phyloP scores from a whole-genome alignment of 139 green algal species.

The Chlorella sp. region DNA sequence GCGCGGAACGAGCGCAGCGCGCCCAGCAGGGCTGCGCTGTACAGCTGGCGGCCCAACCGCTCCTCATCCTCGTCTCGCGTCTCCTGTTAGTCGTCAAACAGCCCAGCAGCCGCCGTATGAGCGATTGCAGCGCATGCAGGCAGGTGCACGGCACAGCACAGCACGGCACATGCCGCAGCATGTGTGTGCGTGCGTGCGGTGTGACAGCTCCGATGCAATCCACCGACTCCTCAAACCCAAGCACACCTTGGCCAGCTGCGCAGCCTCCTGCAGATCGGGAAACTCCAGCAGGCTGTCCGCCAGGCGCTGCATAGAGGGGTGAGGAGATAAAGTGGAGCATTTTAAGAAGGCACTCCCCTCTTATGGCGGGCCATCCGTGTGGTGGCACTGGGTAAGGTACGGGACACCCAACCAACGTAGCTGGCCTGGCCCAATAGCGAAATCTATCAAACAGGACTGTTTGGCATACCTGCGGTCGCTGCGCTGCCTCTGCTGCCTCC shows the following conservation, averaged over 20 bases:
- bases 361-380: too few species aligned
- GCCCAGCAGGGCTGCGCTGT: neutral
- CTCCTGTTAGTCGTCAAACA: neutral
- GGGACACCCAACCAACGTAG: too few species aligned
- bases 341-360: too few species aligned
- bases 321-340: neutral
- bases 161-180: too few species aligned
- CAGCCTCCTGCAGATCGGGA: conserved; percentile 16
- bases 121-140: too few species aligned
- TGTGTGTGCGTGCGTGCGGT: too few species aligned
- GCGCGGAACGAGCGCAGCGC: conserved; percentile 22
- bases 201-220: too few species aligned
- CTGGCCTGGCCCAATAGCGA: too few species aligned
- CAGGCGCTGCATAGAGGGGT: neutral
- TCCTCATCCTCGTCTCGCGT: conserved; percentile 9
- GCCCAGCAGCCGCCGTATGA: too few species aligned
- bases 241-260: neutral
- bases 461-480: neutral
- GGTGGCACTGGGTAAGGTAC: too few species aligned
- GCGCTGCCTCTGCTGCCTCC: neutral
- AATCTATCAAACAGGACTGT: too few species aligned
- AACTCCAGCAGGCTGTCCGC: conserved; percentile 11
- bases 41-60: neutral
- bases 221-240: neutral
- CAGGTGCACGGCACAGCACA: too few species aligned